Conservation (phyloP, 2,329 filamentous ascomycete species). For the Claviceps humidiphila region DNA sequence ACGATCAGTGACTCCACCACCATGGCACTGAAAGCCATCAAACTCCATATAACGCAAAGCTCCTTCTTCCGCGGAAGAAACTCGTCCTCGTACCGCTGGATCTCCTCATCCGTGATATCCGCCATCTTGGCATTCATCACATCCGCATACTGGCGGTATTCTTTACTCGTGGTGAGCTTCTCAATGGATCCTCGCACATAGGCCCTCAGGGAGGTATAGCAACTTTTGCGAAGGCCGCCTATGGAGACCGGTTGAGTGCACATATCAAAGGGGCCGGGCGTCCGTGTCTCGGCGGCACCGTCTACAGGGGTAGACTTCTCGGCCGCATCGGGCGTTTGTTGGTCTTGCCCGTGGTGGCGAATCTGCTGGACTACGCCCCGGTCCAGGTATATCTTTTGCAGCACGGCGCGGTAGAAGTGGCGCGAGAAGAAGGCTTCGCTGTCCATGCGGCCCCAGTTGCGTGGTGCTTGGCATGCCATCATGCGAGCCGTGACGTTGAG, state of each 20-base stretch:
- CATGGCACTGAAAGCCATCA: slow-evolving; percentile 91
- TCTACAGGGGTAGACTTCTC: neutral
- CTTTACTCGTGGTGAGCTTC: slow-evolving; percentile 51
- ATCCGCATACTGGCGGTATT: slow-evolving; percentile 44
- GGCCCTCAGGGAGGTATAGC: slow-evolving; percentile 58
- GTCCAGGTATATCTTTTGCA: slow-evolving; percentile 89
- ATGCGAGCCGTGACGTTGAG: slow-evolving; percentile 94
- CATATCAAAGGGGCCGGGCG: slow-evolving; percentile 32
- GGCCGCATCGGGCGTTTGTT: neutral
- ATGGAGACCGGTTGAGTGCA: slow-evolving; percentile 74
- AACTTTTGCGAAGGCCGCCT: slow-evolving; percentile 68
- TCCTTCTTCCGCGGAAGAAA: slow-evolving; percentile 63
- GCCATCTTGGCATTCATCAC: slow-evolving; percentile 54
- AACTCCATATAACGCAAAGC: slow-evolving; percentile 74
- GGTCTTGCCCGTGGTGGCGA: slow-evolving; percentile 20
- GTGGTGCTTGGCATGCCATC: slow-evolving; percentile 94
- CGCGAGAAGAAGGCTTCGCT: slow-evolving; percentile 82
- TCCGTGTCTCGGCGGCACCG: neutral
- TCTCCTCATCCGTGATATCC: slow-evolving; percentile 59
- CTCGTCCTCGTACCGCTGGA: slow-evolving; percentile 52
- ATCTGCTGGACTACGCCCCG: slow-evolving; percentile 57
- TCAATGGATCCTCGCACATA: slow-evolving; percentile 72
- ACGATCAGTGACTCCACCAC: slow-evolving; percentile 86
- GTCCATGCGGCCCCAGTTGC: slow-evolving; percentile 76
- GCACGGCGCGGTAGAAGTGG: slow-evolving; percentile 81